Conservation (phyloP, 768 basidiomycete genomes). For the Naganishia vaughanmartiniae region DNA sequence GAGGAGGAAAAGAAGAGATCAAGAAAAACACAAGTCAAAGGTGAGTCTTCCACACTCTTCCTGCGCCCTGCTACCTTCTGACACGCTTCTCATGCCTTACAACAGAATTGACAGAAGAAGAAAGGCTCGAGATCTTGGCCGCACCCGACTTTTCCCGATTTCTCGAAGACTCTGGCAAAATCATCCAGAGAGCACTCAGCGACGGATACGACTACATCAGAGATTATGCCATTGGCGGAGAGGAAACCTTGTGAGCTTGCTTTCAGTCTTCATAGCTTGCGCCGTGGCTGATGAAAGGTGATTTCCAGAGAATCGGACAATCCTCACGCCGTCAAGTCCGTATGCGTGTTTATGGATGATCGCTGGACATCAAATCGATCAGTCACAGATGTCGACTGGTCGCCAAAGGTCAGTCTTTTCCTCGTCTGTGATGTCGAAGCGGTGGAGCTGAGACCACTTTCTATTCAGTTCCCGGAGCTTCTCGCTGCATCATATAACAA, state of each 20-base stretch:
- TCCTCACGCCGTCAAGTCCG: slow-evolving; percentile 80
- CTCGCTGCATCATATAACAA: slow-evolving; percentile 97
- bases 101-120: slow-evolving; percentile 80
- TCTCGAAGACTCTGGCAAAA: slow-evolving; percentile 89
- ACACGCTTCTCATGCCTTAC: neutral
- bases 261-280: neutral
- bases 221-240: slow-evolving; percentile 88
- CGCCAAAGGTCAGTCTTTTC: slow-evolving; percentile 69
- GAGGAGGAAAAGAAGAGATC: slow-evolving; percentile 38
- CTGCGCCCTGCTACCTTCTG: neutral
- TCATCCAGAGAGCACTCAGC: slow-evolving; percentile 88
- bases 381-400: slow-evolving; percentile 96
- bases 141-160: slow-evolving; percentile 91
- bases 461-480: slow-evolving; percentile 81
- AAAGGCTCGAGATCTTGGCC: slow-evolving; percentile 73
- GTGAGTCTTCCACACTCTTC: slow-evolving; percentile 31
- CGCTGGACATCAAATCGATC: slow-evolving; percentile 87
- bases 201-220: slow-evolving; percentile 95
- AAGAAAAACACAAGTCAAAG: slow-evolving; percentile 34
- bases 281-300: neutral
- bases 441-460: neutral
- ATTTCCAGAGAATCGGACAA: slow-evolving; percentile 78
- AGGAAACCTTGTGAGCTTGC: slow-evolving; percentile 70
- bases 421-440: neutral
- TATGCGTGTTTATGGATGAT: slow-evolving; percentile 93